Percentiles rank a stretch among this genome's conserved stretches.
phyloP scores from a whole-genome alignment of 805 yeast genomes.

The Zygosaccharomyces bailii region DNA sequence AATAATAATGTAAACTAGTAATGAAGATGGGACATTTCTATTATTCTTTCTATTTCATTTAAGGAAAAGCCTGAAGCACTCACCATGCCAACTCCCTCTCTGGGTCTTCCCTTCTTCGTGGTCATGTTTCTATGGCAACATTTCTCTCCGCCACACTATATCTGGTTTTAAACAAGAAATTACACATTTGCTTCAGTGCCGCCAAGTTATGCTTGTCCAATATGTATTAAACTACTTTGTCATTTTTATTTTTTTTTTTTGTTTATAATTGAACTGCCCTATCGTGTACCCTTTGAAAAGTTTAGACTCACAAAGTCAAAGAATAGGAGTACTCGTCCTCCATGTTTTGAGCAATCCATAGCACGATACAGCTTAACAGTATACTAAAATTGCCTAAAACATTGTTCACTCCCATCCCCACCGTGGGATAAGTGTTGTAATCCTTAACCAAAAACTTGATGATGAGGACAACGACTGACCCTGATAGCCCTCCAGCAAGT shows the following conservation, averaged over 20 bases:
- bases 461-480: conserved; percentile 82
- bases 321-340: conserved; percentile 96
- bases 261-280: conserved; percentile 1
- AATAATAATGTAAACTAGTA: conserved; percentile 16
- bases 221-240: conserved; percentile 1
- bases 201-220: not conserved
- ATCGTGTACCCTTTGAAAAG: not conserved
- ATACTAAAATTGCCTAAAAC: conserved; percentile 74
- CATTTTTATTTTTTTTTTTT: not conserved
- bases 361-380: conserved; percentile 80
- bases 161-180: not conserved
- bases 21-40: conserved; percentile 8
- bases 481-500: conserved; percentile 91
- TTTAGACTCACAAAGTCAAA: conserved; percentile 54
- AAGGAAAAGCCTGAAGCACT: not conserved
- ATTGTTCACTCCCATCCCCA: conserved; percentile 91
- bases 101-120: not conserved
- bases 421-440: conserved; percentile 72
- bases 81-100: not conserved
- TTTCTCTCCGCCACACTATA: not conserved
- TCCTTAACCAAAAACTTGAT: conserved; percentile 79
- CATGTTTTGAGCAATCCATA: conserved; percentile 93
- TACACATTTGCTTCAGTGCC: not conserved
- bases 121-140: no score
- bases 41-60: conserved; percentile 1